A percentile compares a stretch with the other conserved stretches of the same genome.
These are phyloP conservation scores for Tetracladium marchalianum DNA, from an alignment of 495 filamentous ascomycete genomes.

Conservation along the genomic window DNA sequence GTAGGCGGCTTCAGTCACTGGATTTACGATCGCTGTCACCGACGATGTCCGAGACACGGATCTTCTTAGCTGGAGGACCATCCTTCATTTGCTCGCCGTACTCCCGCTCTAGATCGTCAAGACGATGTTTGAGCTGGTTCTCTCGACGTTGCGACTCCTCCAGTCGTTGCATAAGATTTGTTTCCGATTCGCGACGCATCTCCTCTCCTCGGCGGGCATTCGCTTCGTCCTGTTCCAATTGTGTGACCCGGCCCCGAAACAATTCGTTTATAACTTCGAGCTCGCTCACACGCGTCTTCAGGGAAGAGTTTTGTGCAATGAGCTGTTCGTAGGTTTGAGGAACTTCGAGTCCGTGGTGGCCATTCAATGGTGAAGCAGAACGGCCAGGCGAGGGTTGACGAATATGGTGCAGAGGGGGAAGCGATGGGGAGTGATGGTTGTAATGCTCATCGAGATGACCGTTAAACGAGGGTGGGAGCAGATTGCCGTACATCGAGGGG, in stretches of 20 bases:
- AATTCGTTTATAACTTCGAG: conserved; percentile 93
- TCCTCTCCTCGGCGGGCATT: conserved; percentile 52
- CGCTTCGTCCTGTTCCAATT: conserved; percentile 73
- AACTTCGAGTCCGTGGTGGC: conserved; percentile 63
- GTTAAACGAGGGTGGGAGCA: conserved; percentile 64
- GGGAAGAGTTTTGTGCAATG: conserved; percentile 61
- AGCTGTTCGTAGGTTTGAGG: conserved; percentile 74
- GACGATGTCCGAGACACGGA: conserved; percentile 27
- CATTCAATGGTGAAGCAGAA: conserved; percentile 57
- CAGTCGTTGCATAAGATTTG: conserved; percentile 53
- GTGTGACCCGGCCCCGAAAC: conserved; percentile 76
- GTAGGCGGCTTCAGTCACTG: not conserved
- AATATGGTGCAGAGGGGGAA: conserved; percentile 39
- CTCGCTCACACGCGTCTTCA: conserved; percentile 87
- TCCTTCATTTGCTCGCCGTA: conserved; percentile 30
- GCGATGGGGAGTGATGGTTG: conserved; percentile 49
- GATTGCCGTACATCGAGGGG: conserved; percentile 53
- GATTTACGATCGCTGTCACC: conserved; percentile 16
- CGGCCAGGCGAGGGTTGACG: conserved; percentile 58
- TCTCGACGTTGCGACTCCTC: conserved; percentile 70
- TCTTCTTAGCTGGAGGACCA: conserved; percentile 23
- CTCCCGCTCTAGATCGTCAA: conserved; percentile 71
- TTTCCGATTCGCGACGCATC: conserved; percentile 39
- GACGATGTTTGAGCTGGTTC: conserved; percentile 68
- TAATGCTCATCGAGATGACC: conserved; percentile 53